phyloP scores from a whole-genome alignment of 2,329 filamentous ascomycete species.

The Pseudogymnoascus sp. region DNA sequence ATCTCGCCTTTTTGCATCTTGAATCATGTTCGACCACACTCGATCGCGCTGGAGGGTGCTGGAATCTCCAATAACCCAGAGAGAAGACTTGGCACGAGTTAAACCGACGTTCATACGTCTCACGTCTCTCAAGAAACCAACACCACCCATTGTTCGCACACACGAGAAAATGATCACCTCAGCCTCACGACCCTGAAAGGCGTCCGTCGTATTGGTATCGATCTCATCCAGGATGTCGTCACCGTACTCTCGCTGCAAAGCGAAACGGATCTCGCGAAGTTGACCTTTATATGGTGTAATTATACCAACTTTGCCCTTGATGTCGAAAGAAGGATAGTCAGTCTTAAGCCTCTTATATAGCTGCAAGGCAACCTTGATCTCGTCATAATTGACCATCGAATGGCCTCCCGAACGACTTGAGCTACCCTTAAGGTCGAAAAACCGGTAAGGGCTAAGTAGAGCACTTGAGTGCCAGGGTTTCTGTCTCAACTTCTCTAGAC shows the following conservation, averaged over 20 bases:
- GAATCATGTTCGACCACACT: conserved; percentile 82
- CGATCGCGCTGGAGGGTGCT: conserved; percentile 76
- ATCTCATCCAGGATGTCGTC: conserved; percentile 66
- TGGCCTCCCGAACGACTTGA: conserved; percentile 72
- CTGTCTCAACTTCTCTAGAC: conserved; percentile 68
- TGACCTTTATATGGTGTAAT: conserved; percentile 98
- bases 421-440: conserved; percentile 90
- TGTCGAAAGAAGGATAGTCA: conserved; percentile 62
- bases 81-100: conserved; percentile 88
- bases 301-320: conserved; percentile 81
- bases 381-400: conserved; percentile 81
- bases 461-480: conserved; percentile 79
- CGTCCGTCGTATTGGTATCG: conserved; percentile 98
- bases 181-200: conserved; percentile 92
- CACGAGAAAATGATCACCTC: conserved; percentile 99
- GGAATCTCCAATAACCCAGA: conserved; percentile 95
- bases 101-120: conserved; percentile 98
- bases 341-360: conserved; percentile 71
- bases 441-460: conserved; percentile 84
- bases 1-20: conserved; percentile 66
- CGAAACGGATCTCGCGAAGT: conserved; percentile 65
- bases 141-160: conserved; percentile 86
- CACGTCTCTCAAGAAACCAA: conserved; percentile 97
- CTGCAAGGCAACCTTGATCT: conserved; percentile 77
- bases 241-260: conserved; percentile 67